Conservation (phyloP, 495 filamentous ascomycete species). For the Wilcoxina mikolae region DNA sequence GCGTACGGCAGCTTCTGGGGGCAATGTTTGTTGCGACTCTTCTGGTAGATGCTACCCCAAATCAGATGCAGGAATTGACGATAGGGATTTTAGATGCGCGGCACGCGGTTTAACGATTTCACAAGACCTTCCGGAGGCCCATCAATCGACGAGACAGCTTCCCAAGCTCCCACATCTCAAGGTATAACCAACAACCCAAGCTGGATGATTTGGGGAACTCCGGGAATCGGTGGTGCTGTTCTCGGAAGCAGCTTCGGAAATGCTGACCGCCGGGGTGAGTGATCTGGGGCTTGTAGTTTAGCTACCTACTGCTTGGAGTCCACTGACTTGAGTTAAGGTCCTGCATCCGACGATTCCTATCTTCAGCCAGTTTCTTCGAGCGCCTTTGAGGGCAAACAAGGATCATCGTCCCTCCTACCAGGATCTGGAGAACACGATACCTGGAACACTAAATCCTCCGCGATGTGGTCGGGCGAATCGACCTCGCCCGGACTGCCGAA, state of each 20-base stretch:
- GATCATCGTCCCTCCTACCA: slow-evolving; percentile 24
- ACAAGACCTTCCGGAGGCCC: slow-evolving; percentile 18
- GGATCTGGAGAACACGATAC: slow-evolving; percentile 26
- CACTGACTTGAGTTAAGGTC: slow-evolving; percentile 4
- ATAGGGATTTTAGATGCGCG: slow-evolving; percentile 14
- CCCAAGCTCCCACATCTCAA: slow-evolving; percentile 18
- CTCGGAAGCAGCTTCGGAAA: slow-evolving; percentile 23
- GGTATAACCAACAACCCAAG: slow-evolving; percentile 17
- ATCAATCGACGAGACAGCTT: slow-evolving; percentile 16
- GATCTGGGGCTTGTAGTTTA: background rate
- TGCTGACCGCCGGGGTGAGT: slow-evolving; percentile 21
- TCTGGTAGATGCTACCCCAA: background rate
- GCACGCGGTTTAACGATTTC: slow-evolving; percentile 25
- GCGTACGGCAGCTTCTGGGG: slow-evolving; percentile 18
- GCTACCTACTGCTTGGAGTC: background rate
- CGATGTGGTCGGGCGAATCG: slow-evolving; percentile 19
- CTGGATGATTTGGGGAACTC: slow-evolving; percentile 24
- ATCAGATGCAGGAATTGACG: background rate
- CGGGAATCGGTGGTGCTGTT: slow-evolving; percentile 9
- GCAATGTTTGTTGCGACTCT: background rate
- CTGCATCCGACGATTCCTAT: background rate
- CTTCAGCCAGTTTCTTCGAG: background rate
- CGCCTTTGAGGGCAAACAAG: slow-evolving; percentile 26
- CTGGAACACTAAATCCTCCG: slow-evolving; percentile 20
- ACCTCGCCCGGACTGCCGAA: slow-evolving; percentile 25